Conservation (phyloP, 495 filamentous ascomycete species). For the Podospora sp. region DNA sequence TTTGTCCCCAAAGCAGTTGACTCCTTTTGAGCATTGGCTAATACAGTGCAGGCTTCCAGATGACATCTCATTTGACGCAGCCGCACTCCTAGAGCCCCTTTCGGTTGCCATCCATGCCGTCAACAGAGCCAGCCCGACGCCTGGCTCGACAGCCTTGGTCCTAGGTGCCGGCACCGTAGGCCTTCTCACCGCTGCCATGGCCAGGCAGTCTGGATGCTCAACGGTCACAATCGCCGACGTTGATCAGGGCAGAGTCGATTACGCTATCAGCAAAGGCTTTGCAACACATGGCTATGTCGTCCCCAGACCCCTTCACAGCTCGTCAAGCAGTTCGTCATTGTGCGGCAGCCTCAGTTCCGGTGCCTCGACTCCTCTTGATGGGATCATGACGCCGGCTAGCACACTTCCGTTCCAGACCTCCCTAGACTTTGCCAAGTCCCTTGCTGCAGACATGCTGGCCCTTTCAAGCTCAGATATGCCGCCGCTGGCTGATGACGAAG, state of each 20-base stretch:
- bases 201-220: slow-evolving; percentile 66
- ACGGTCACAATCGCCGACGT: slow-evolving; percentile 80
- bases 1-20: slow-evolving; percentile 38
- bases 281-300: slow-evolving; percentile 70
- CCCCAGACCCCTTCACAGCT: slow-evolving; percentile 44
- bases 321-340: slow-evolving; percentile 45
- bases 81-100: slow-evolving; percentile 82
- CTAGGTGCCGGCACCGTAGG: slow-evolving; percentile 88
- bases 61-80: slow-evolving; percentile 69
- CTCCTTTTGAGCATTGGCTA: background rate
- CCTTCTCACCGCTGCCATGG: slow-evolving; percentile 72
- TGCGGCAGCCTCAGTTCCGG: slow-evolving; percentile 42
- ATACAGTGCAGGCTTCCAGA: slow-evolving; percentile 62
- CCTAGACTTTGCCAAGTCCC: slow-evolving; percentile 61
- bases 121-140: slow-evolving; percentile 56
- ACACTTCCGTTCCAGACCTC: slow-evolving; percentile 42
- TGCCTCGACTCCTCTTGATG: slow-evolving; percentile 46
- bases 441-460: slow-evolving; percentile 57
- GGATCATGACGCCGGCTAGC: slow-evolving; percentile 50
- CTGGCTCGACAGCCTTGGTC: slow-evolving; percentile 68
- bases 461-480: slow-evolving; percentile 39
- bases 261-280: slow-evolving; percentile 71
- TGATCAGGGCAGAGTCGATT: slow-evolving; percentile 73
- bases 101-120: slow-evolving; percentile 85
- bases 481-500: slow-evolving; percentile 44